Base-by-base conservation (phyloP, 306 rosid species). In the Vicia sativa region DNA sequence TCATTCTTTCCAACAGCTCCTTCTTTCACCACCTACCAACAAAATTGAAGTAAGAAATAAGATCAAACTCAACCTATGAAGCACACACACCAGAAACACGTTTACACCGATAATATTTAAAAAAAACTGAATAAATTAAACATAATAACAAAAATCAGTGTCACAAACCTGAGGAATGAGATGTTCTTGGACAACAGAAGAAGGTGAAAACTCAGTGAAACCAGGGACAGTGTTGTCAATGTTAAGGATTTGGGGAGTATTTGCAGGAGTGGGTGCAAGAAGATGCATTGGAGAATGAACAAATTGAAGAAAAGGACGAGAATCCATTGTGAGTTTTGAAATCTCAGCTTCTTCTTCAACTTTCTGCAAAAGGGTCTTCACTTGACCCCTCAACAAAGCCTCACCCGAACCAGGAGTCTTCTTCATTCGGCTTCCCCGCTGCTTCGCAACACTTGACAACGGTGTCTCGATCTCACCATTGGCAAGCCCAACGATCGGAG, bases 381-480 rank as follows among this genome's bases (percentile, higher is more conserved):
- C 99, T 25, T 95, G 99, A 69, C 96, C 96, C 81, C 99, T 82
- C 50, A 95, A 79, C 54, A 95, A 62, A 8, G 95, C 97, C 68
- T 95, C 99, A 1, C 99, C 99, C 0, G 99, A 90, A 0, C 96
- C 97, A 0, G 99, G 97, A 3, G 97, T 90, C 23, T 62, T 81
- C 87, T 79, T 90, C 74, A 84, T 80, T 10, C 78, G 29, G 28
- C 65, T 54, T 69, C 89, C 83, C 76, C 79, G 76, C 31, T 82
- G 86, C 42, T 87, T 90, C 25, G 53, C 77, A 3, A 14, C 7
- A 1, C 73, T 44, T 13, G 73, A 74, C 10, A 78, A 66, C 0
- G 97, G 97, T 1, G 97, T 90, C 68, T 68, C 85, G 5, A 84
- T 15, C 18, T 77, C 78, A 3, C 86, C 86, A 28, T 31, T 72